Evolutionary conservation across 2,329 filamentous ascomycete genomes (phyloP), one percentile per base, ranked within the genome.

Genomic region (Ceratocystis harringtonii): DNA sequence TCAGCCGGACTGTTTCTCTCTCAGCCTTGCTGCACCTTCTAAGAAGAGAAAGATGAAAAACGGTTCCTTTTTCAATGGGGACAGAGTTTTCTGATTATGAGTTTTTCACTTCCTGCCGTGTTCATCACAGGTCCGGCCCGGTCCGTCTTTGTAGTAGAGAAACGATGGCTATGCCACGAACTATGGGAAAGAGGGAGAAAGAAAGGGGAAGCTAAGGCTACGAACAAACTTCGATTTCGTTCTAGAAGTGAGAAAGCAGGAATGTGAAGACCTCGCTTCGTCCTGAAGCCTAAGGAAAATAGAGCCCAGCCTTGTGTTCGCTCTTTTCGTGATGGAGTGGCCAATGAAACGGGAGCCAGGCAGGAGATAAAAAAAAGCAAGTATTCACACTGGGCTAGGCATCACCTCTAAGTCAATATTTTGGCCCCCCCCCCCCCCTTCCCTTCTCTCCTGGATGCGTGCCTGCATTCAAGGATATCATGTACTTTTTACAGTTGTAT

Each of bases 181-280:
- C 22, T 25, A 52, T 25, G 48, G 22, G n/a, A 2, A 50, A 25
- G 55, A 36, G 15, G 28, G 28, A 15, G 50, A 52, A 28, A 28
- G 25, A 52, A 52, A 52, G 28, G 19, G 22, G 22, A 52, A 10
- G 48, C 19, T 10, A 22, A 22, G 22, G 19, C 8, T 50, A 19
- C 3, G 17, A 28, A 3, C 48, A 8, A 15, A 6, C 19, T 28
- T 52, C 48, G 8, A 52, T 52, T 15, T 30, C 25, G 28, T 58
- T 58, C 55, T 36, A n/a, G 55, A 58, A 58, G 55, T 25, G 55
- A 58, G 55, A 36, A 58, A 58, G 3, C 55, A 58, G 55, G 55
- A 36, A 36, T 8, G n/a, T 28, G 17, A 15, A 17, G 25, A 28
- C 1, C 48, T 52, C 48, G 22, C 48, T 52, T 28, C 22, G 12